Percentiles rank a stretch among this genome's conserved stretches.
These are phyloP conservation scores for Juglanconis sp. DNA, from an alignment of 2,329 filamentous ascomycete species.

Conservation along the genomic window DNA sequence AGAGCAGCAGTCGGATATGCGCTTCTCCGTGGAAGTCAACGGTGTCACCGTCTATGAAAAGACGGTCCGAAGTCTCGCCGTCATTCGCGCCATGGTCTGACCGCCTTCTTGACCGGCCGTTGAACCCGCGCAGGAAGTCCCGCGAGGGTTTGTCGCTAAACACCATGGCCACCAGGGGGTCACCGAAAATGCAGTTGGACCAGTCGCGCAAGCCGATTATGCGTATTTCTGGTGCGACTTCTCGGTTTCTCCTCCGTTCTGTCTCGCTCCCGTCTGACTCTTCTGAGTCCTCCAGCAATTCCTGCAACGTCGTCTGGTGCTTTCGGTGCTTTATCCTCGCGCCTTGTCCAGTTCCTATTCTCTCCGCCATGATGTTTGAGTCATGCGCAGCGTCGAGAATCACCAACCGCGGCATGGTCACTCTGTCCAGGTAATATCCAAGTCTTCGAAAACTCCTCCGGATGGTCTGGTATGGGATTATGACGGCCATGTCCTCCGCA, in stretches of 20 bases:
- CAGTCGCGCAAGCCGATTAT: conserved; percentile 56
- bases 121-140: conserved; percentile 48
- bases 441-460: conserved; percentile 50
- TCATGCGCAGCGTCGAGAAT: conserved; percentile 52
- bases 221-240: conserved; percentile 22
- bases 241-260: conserved; percentile 1
- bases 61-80: conserved; percentile 7
- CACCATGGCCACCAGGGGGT: conserved; percentile 51
- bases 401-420: conserved; percentile 50
- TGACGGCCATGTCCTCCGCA: conserved; percentile 57
- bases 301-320: neutral
- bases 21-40: conserved; percentile 44
- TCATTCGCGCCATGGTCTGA: conserved; percentile 17
- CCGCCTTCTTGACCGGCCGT: conserved; percentile 17
- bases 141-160: conserved; percentile 44
- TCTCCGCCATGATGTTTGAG: conserved; percentile 45
- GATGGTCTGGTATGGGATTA: conserved; percentile 54
- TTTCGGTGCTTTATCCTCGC: neutral
- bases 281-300: conserved; percentile 9
- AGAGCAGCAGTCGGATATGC: conserved; percentile 49
- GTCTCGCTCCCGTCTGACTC: conserved; percentile 3
- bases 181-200: conserved; percentile 58
- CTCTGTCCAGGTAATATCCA: conserved; percentile 46
- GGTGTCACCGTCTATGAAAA: conserved; percentile 20
- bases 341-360: neutral